phyloP scores from a whole-genome alignment of 176 grass and related monocot genomes.

The Saccharum spontaneum region DNA sequence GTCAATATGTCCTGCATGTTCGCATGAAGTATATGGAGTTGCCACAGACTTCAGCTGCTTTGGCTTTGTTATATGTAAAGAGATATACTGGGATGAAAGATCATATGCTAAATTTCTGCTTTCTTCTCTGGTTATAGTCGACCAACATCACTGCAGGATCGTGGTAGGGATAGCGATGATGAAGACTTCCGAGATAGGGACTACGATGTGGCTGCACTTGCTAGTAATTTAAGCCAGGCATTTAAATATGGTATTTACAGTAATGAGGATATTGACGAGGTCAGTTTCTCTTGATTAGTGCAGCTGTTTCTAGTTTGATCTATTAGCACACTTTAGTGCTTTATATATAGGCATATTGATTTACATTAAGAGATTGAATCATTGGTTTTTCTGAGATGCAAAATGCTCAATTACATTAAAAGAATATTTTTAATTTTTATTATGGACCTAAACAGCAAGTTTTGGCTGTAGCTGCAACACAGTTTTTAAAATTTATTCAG shows the following conservation, averaged over 20 bases:
- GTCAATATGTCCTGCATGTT: background rate
- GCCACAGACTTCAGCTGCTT: slow-evolving; percentile 1
- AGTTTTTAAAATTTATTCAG: background rate
- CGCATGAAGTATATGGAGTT: background rate
- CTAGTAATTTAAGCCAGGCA: slow-evolving; percentile 91
- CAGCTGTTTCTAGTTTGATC: slow-evolving; percentile 11
- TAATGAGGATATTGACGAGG: slow-evolving; percentile 91
- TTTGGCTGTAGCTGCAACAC: background rate
- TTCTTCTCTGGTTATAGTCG: slow-evolving; percentile 59
- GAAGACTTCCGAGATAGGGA: slow-evolving; percentile 95
- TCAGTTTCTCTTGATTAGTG: slow-evolving; percentile 36
- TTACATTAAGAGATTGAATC: background rate
- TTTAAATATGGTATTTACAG: slow-evolving; percentile 84
- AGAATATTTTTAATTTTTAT: background rate
- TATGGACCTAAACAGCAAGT: background rate
- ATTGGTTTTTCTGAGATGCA: background rate
- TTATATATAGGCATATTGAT: background rate
- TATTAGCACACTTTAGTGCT: background rate
- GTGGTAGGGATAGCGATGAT: slow-evolving; percentile 94
- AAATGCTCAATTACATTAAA: background rate
- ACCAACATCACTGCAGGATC: slow-evolving; percentile 81
- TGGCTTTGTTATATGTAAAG: slow-evolving; percentile 10
- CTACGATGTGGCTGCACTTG: slow-evolving; percentile 95
- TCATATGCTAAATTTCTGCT: slow-evolving; percentile 21
- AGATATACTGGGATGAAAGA: background rate